Evolutionary conservation across 2,329 filamentous ascomycete genomes (phyloP).

Genomic region (Pestalotiopsis sp.): DNA sequence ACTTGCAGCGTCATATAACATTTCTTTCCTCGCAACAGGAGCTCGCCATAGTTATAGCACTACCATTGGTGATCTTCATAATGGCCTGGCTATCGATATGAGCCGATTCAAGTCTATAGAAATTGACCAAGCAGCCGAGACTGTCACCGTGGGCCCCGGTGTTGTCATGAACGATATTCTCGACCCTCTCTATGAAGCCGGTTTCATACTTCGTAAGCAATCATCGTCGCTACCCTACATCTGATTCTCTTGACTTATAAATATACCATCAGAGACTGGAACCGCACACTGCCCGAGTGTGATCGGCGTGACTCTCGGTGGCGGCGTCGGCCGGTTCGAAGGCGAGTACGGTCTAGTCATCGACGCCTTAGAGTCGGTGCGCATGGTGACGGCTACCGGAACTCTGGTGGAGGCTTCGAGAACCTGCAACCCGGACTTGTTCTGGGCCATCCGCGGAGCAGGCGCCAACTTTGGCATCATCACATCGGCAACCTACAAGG

Average conservation of each 20-base stretch:
- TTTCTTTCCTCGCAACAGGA: slow-evolving; percentile 36
- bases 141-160: slow-evolving; percentile 18
- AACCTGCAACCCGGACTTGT: slow-evolving; percentile 21
- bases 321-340: slow-evolving; percentile 21
- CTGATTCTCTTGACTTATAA: no score
- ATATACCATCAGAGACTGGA: slow-evolving; percentile 15
- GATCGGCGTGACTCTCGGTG: slow-evolving; percentile 25
- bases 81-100: slow-evolving; percentile 35
- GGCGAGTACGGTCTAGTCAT: slow-evolving; percentile 25
- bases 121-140: slow-evolving; percentile 24
- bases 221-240: neutral
- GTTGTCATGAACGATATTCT: slow-evolving; percentile 11
- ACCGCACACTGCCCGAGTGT: slow-evolving; percentile 19
- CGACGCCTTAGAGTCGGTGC: slow-evolving; percentile 29
- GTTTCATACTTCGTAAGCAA: slow-evolving; percentile 23
- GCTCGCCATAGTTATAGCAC: slow-evolving; percentile 35
- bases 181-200: slow-evolving; percentile 17
- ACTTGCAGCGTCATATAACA: slow-evolving; percentile 24
- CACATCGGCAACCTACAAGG: slow-evolving; percentile 15
- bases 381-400: slow-evolving; percentile 28
- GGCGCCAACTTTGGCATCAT: slow-evolving; percentile 28
- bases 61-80: slow-evolving; percentile 24
- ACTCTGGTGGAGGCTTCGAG: slow-evolving; percentile 19
- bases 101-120: slow-evolving; percentile 28
- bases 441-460: slow-evolving; percentile 29